These are phyloP conservation scores for Phtheirospermum japonicum DNA, from an alignment of 257 asterid species.

Conservation along the genomic window DNA sequence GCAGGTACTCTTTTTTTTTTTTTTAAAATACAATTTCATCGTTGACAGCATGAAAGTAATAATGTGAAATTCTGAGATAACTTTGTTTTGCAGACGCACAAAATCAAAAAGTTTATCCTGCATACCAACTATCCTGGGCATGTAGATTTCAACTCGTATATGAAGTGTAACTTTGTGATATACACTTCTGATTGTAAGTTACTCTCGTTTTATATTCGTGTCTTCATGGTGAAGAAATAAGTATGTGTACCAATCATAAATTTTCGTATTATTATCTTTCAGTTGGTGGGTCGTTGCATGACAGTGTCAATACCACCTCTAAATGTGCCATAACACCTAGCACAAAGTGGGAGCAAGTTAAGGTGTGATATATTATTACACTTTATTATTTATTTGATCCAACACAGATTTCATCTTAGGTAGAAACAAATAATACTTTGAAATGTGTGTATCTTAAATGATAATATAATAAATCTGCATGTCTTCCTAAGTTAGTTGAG, in stretches of 20 bases:
- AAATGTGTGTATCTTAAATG: too few species aligned
- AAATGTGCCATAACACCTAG: constrained; percentile 57
- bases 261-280: constrained; percentile 27
- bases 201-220: neutral
- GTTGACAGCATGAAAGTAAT: neutral
- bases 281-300: constrained; percentile 50
- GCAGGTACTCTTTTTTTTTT: constrained; percentile 42
- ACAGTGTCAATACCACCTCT: constrained; percentile 37
- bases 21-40: neutral
- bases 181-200: constrained; percentile 49
- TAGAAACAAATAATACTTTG: too few species aligned
- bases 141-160: constrained; percentile 81
- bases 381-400: neutral
- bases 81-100: constrained; percentile 55
- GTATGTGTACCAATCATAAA: neutral
- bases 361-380: constrained; percentile 36
- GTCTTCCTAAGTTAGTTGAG: neutral
- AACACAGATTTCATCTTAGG: neutral
- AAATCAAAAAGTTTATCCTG: constrained; percentile 72
- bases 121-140: constrained; percentile 94
- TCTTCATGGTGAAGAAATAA: neutral
- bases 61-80: constrained; percentile 12
- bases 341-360: too few species aligned
- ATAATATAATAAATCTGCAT: too few species aligned
- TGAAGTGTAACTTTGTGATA: constrained; percentile 78